These are phyloP conservation scores for bread wheat (Triticum aestivum) DNA, from an alignment of 176 grass and related monocot species.

Conservation along the genomic window IWGSC_CS_RefSeq_v2.1 NC_057803.1:100648670-100649169, in stretches of 20 bases:
- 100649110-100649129: not conserved
- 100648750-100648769: not conserved
- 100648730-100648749: conserved; percentile 58
- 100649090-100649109: not conserved
- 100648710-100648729: conserved; percentile 78
- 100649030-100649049: not conserved
- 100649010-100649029: conserved; percentile 13
- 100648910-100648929: conserved; percentile 95
- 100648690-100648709: conserved; percentile 98
- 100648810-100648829: conserved; percentile 90
- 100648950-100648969: conserved; percentile 85
- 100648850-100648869: conserved; percentile 96
- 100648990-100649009: conserved; percentile 53
- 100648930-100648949: conserved; percentile 98
- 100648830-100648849: conserved; percentile 98
- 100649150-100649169: not conserved
- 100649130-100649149: not conserved
- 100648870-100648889: conserved; percentile 98
- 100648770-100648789: conserved; percentile 24
- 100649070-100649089: not conserved
- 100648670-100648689: conserved; percentile 73
- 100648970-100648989: conserved; percentile 89
- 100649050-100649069: not conserved
- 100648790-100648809: conserved; percentile 36
- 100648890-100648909: conserved; percentile 96